These are phyloP conservation scores for Aristolochia contorta DNA, from an alignment of 164 flowering plant genomes.

Conservation along the genomic window DNA sequence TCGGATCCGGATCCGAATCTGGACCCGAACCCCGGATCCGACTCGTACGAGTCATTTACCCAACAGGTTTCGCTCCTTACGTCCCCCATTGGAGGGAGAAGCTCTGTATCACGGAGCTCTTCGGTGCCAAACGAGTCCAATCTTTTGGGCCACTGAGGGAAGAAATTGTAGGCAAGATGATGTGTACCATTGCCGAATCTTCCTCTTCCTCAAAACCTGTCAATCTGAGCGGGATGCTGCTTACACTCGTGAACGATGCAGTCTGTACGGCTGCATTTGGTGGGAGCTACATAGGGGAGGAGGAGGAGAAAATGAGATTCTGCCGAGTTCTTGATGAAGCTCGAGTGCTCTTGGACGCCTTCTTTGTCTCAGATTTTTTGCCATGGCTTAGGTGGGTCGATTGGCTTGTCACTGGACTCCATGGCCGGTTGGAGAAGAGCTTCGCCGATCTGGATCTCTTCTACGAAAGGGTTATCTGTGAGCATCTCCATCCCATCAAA, in stretches of 20 bases:
- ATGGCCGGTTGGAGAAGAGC: too few species aligned
- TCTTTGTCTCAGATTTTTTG: background rate
- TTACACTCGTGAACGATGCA: conserved; percentile 9
- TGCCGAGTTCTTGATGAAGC: background rate
- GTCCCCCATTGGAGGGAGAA: background rate
- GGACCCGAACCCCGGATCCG: background rate
- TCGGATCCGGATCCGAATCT: too few species aligned
- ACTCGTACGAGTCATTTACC: too few species aligned
- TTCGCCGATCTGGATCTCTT: too few species aligned
- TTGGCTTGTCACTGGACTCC: background rate
- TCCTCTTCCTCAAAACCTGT: background rate
- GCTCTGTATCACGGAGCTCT: background rate
- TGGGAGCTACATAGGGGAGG: conserved; percentile 7
- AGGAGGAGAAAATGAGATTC: background rate
- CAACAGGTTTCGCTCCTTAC: background rate
- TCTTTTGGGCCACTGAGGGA: background rate
- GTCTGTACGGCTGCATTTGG: conserved; percentile 25
- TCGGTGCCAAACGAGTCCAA: background rate
- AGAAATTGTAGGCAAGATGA: background rate
- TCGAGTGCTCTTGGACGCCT: background rate
- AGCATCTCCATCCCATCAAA: too few species aligned
- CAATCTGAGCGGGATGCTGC: conserved; percentile 12
- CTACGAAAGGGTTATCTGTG: too few species aligned
- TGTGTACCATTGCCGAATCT: background rate
- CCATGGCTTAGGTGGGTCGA: conserved; percentile 2